Conservation (phyloP, 768 basidiomycete species). For the Kwoniella botswanensis region DNA sequence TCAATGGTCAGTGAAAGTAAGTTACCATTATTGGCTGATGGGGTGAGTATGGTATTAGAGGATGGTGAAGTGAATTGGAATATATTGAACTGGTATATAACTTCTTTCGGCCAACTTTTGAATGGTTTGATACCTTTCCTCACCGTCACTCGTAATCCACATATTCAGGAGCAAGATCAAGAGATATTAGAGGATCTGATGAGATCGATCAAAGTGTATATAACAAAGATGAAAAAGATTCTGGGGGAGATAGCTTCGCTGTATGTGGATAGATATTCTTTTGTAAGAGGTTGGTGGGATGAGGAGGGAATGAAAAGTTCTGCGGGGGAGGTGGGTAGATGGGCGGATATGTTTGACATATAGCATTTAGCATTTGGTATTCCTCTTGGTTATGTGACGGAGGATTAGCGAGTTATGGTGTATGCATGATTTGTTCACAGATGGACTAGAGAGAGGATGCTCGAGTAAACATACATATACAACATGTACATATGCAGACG, state of each 20-base stretch:
- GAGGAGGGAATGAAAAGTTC: constrained; percentile 40
- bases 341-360: constrained; percentile 42
- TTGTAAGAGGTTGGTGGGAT: constrained; percentile 48
- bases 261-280: constrained; percentile 48
- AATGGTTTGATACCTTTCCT: constrained; percentile 29
- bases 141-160: not conserved
- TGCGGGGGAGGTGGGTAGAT: constrained; percentile 47
- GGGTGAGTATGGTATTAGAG: constrained; percentile 19
- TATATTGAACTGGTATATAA: constrained; percentile 26
- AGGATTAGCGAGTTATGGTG: not conserved
- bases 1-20: not conserved
- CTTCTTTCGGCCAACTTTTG: constrained; percentile 28
- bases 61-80: constrained; percentile 42
- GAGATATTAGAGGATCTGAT: constrained; percentile 27
- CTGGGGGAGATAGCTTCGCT: constrained; percentile 47
- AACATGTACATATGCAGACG: too few relatives aligned
- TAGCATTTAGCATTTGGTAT: not conserved
- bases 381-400: not conserved
- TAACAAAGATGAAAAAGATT: constrained; percentile 49
- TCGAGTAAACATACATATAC: too few relatives aligned
- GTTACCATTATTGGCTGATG: constrained; percentile 28
- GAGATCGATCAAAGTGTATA: constrained; percentile 35
- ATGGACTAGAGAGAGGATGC: too few relatives aligned
- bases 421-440: not conserved
- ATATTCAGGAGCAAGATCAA: not conserved